Evolutionary conservation across 345 rosid genomes (phyloP).

Genomic region (Hypericum perforatum): DNA sequence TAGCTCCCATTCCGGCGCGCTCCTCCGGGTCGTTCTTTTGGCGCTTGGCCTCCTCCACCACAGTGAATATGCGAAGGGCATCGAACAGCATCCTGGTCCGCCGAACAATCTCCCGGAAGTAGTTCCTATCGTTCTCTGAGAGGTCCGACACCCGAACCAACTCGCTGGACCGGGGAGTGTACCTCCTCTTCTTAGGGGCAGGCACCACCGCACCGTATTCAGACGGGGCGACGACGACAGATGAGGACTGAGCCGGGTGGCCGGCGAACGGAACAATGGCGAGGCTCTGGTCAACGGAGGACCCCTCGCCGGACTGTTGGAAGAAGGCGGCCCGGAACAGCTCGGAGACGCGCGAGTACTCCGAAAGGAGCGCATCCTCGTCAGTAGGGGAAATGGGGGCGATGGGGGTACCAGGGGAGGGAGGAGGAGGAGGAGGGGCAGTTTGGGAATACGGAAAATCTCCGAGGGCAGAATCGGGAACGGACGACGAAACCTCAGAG

Average conservation of each 20-base stretch:
- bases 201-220: conserved; percentile 37
- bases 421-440: conserved; percentile 23
- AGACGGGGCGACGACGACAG: too few relatives aligned
- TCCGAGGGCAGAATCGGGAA: conserved; percentile 19
- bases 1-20: neutral
- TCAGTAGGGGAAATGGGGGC: conserved; percentile 8
- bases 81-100: conserved; percentile 58
- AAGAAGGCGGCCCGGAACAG: conserved; percentile 55
- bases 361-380: conserved; percentile 35
- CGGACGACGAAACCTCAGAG: neutral
- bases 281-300: conserved; percentile 36
- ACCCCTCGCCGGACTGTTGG: conserved; percentile 28
- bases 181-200: conserved; percentile 15
- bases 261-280: neutral
- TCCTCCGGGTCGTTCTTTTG: conserved; percentile 5
- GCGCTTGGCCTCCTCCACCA: conserved; percentile 34
- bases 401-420: neutral
- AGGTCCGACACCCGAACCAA: conserved; percentile 69
- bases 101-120: conserved; percentile 54
- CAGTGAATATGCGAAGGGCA: conserved; percentile 40
- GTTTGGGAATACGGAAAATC: conserved; percentile 22
- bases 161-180: conserved; percentile 46
- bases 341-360: conserved; percentile 40
- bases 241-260: too few relatives aligned
- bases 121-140: conserved; percentile 37